phyloP scores from a whole-genome alignment of 148 eudicot species.

The Amaranthus palmeri region DNA sequence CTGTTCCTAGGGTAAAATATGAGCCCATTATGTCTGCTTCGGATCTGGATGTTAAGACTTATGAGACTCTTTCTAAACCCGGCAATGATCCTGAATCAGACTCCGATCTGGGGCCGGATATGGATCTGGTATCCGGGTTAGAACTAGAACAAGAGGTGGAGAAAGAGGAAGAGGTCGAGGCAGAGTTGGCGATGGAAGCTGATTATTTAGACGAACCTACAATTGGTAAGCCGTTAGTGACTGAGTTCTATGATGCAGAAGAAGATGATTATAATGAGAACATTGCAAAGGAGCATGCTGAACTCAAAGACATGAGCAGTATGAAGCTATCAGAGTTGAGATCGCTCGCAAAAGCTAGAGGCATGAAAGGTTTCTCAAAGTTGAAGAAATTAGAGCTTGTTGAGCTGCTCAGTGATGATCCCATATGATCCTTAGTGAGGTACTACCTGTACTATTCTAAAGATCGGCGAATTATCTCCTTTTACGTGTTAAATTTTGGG shows the following conservation, averaged over 20 bases:
- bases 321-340: slow-evolving; percentile 78
- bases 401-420: slow-evolving; percentile 54
- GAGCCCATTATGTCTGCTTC: slow-evolving; percentile 32
- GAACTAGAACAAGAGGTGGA: slow-evolving; percentile 26
- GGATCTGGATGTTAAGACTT: slow-evolving; percentile 26
- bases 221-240: slow-evolving; percentile 42
- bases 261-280: slow-evolving; percentile 37
- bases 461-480: background rate
- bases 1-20: slow-evolving; percentile 47
- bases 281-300: slow-evolving; percentile 24
- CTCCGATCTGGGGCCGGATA: slow-evolving; percentile 20
- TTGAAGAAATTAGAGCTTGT: slow-evolving; percentile 76
- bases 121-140: slow-evolving; percentile 21
- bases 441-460: background rate
- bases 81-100: slow-evolving; percentile 32
- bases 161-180: slow-evolving; percentile 24
- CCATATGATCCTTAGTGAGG: slow-evolving; percentile 9
- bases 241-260: slow-evolving; percentile 32
- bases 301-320: slow-evolving; percentile 37
- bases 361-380: slow-evolving; percentile 77
- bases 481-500: background rate
- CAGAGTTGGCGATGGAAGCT: slow-evolving; percentile 36
- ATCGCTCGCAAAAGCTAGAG: slow-evolving; percentile 78
- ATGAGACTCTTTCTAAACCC: slow-evolving; percentile 21
- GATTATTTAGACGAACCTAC: slow-evolving; percentile 26